These are phyloP conservation scores for Sclerotinia nivalis DNA, from an alignment of 2,329 filamentous ascomycete genomes.

Conservation along the genomic window DNA sequence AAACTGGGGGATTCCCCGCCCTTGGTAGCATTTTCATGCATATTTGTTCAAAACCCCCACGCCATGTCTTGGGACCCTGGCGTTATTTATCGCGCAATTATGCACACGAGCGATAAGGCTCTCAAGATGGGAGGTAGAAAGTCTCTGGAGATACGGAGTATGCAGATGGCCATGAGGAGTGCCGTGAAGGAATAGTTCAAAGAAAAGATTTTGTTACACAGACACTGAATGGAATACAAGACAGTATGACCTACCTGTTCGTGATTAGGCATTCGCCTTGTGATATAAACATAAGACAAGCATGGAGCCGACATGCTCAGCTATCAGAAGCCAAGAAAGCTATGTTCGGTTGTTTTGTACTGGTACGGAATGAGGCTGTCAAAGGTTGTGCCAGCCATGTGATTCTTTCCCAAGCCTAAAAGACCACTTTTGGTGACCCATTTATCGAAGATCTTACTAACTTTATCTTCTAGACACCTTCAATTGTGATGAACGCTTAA, in stretches of 20 bases:
- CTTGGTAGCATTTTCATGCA: background rate
- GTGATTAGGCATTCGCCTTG: background rate
- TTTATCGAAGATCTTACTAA: background rate
- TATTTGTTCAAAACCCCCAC: background rate
- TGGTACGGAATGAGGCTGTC: too few species aligned
- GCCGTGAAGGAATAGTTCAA: background rate
- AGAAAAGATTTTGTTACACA: background rate
- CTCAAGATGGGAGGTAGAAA: background rate
- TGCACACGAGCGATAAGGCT: background rate
- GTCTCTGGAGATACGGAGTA: constrained; percentile 15
- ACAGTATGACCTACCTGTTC: background rate
- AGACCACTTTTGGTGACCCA: background rate
- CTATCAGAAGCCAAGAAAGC: background rate
- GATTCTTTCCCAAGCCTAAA: background rate
- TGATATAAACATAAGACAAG: background rate
- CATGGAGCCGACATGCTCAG: background rate
- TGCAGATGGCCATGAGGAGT: background rate
- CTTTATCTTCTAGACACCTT: background rate
- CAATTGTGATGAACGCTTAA: background rate
- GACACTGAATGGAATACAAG: background rate
- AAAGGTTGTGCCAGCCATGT: background rate
- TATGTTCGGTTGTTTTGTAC: background rate
- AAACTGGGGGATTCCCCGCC: background rate
- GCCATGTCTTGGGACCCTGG: background rate
- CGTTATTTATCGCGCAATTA: background rate